Conservation (phyloP, 495 filamentous ascomycete species). For the Recurvomyces mirabilis region DNA sequence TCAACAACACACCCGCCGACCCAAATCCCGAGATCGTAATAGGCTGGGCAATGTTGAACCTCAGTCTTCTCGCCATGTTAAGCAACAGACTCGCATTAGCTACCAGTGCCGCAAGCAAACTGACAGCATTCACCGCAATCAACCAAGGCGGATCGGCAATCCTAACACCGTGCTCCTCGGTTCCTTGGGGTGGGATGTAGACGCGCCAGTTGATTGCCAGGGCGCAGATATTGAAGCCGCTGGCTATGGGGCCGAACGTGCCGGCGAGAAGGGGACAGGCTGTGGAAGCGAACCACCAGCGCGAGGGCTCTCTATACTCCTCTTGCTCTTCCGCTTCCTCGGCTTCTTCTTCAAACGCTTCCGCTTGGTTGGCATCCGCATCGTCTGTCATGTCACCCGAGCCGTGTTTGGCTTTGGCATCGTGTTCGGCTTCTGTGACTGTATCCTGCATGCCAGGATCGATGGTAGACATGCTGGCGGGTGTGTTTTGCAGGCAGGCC, state of each 20-base stretch:
- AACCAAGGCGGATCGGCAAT: constrained; percentile 56
- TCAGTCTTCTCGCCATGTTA: constrained; percentile 56
- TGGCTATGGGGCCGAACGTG: constrained; percentile 75
- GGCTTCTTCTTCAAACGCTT: not conserved
- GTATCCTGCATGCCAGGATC: constrained; percentile 16
- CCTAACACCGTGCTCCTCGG: constrained; percentile 38
- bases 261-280: constrained; percentile 73
- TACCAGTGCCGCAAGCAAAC: constrained; percentile 55
- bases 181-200: constrained; percentile 40
- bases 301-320: constrained; percentile 29
- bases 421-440: not conserved
- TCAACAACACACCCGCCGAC: constrained; percentile 54
- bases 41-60: constrained; percentile 48
- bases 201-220: constrained; percentile 65
- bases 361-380: not conserved
- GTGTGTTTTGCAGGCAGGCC: too few species aligned
- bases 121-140: constrained; percentile 56
- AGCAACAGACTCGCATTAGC: constrained; percentile 64
- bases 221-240: constrained; percentile 69
- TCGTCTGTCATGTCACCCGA: constrained; percentile 3
- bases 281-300: constrained; percentile 82
- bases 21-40: constrained; percentile 57
- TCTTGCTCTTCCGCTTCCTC: constrained; percentile 6
- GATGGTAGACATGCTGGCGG: constrained; percentile 12
- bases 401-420: not conserved